Evolutionary conservation across 208 protist species (phyloP).

Genomic region (Angomonas deanei): DNA sequence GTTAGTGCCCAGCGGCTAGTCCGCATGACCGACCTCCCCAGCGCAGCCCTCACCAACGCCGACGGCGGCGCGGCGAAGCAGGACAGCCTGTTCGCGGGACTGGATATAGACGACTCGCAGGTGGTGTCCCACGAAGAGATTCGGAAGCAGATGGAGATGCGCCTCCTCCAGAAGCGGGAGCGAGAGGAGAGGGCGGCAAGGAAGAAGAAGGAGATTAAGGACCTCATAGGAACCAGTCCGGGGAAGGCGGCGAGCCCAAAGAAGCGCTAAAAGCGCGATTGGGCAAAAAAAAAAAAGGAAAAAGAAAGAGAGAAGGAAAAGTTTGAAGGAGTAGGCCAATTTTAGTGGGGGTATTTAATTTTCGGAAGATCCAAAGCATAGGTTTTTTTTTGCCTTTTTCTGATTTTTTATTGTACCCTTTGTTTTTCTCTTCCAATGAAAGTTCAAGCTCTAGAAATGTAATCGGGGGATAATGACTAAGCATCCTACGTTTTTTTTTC

Average conservation of each 20-base stretch:
- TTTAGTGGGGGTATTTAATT: too few species aligned
- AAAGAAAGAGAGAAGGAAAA: neutral
- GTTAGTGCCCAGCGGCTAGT: constrained; percentile 65
- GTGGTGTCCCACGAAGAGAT: constrained; percentile 84
- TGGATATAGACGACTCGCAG: constrained; percentile 54
- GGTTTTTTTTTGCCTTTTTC: neutral
- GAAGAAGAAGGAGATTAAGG: constrained; percentile 47
- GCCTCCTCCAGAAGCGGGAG: constrained; percentile 62
- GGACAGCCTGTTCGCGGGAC: constrained; percentile 7
- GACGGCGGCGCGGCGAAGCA: constrained; percentile 26
- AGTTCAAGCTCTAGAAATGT: neutral
- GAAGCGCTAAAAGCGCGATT: constrained; percentile 4
- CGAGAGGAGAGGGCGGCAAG: constrained; percentile 72
- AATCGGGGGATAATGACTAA: too few species aligned
- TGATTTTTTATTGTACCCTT: neutral
- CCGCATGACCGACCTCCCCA: constrained; percentile 61
- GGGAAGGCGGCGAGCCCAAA: constrained; percentile 11
- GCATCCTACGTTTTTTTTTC: too few species aligned
- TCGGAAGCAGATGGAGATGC: constrained; percentile 76
- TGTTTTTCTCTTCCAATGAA: neutral
- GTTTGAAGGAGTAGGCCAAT: neutral
- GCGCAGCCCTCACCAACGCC: constrained; percentile 45
- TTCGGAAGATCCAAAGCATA: too few species aligned
- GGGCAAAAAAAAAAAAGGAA: constrained; percentile 4
- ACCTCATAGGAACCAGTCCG: constrained; percentile 8